Base-by-base conservation (phyloP, 2,329 filamentous ascomycete species). In the Ophioceras dolichostomum region DNA sequence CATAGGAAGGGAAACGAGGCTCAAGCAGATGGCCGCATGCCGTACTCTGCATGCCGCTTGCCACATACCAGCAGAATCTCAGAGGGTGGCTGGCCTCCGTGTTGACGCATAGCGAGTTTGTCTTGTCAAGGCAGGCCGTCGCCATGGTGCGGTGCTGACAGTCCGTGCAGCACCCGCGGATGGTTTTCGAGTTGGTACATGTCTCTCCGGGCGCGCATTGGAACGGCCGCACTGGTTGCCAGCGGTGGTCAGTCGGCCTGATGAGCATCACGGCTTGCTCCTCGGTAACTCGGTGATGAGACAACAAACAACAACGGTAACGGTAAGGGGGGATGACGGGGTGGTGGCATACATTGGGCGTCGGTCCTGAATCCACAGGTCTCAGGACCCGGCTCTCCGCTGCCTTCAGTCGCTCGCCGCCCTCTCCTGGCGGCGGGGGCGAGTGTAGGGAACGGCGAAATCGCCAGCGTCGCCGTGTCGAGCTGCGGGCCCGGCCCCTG, bases 121-220 rank as follows among this genome's bases (percentile, higher is more conserved):
- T 36, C n/a, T 17, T 12, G 24, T 36, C 34, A 13, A 29, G 34
- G 16, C 34, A 36, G 3, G 6, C 24, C 1, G 34, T 36, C 14
- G 21, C 34, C 19, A 36, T 19, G 24, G 34, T 36, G 10, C 22
- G 28, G 16, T 29, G 34, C 9, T 13, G 14, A 18, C 34, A 36
- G 34, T 36, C 24, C 22, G 34, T 36, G 34, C 34, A 36, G 34
- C 34, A 36, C 22, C 10, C 34, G 16, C 34, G 34, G 14, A 36
- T 24, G 10, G 8, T 36, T 14, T 36, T 36, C 16, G 34, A 36
- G 24, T 36, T 36, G 16, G 34, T 36, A 18, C 34, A 36, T n/a
- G 34, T 36, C 24, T 28, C 16, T 16, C 34, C 34, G 16, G 10
- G 1, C 10, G 22, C 24, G 34, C 34, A 36, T 17, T 22, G 16